Base-by-base conservation (phyloP, 495 filamentous ascomycete genomes). In the Penicillium bialowiezense region DNA sequence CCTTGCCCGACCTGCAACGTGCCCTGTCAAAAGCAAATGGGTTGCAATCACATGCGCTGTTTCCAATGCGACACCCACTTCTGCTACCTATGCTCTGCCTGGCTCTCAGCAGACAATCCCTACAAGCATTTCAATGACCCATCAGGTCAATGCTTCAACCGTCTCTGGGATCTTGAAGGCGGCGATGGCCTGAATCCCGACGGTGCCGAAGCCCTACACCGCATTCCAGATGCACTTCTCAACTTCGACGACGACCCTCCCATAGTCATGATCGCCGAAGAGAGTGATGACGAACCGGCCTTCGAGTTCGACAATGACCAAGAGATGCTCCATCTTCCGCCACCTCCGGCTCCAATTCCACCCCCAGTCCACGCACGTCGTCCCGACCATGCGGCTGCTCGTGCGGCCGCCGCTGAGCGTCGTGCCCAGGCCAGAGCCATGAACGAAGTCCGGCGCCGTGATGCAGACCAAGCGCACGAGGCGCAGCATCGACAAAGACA, bases 1-100 rank as follows among this genome's bases (percentile, higher is more conserved):
- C 81, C 84, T 8, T 98, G 93, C 61, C 93, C 93, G n/a, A 91
- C 88, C 3, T 98, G 93, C 65, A 78, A 71, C n/a, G 81, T 86
- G 2, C 89, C 88, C 1, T 84, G 83, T 17, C 88, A 97, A 57
- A 98, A 98, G 70, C 87, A 84, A 10, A 83, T 89, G 57, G 93
- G 93, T 26, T 98, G 93, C 81, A 98, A 98, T 65, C 93, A 98
- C 62, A 98, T 98, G 93, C 86, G 83, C 13, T 98, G 93, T 64
- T 90, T 86, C 66, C 84, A 87, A 46, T 98, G 93, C 71, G 73
- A 82, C 35, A 85, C 89, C 1, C 93, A 97, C 65, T 98, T 97
- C 60, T 98, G 93, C 68, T 98, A 97, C 59, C 84, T 98, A 5
- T 98, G 93, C 64, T 86, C 86, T 0, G 76, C 82, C 10, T 98